Percentiles rank a stretch among this genome's conserved stretches.
These are phyloP conservation scores for Pavlovales sp. DNA, from an alignment of 208 protist species.

Conservation along the genomic window DNA sequence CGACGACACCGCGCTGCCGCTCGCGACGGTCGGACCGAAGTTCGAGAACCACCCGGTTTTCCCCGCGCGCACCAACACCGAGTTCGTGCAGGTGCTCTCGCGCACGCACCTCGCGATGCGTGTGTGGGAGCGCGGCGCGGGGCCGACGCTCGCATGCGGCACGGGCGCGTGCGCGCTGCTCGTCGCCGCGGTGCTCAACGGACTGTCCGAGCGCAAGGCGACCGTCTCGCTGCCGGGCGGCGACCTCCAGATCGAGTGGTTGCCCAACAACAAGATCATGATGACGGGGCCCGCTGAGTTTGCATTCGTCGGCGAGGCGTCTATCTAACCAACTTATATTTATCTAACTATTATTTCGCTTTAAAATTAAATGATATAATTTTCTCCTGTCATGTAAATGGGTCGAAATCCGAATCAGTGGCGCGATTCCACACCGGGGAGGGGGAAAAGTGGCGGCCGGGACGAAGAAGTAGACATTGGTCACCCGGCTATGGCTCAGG, in stretches of 20 bases:
- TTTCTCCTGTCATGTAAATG: no score
- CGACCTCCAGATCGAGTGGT: slow-evolving; percentile 39
- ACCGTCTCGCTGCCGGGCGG: slow-evolving; percentile 31
- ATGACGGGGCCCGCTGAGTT: slow-evolving; percentile 28
- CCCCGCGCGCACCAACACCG: slow-evolving; percentile 29
- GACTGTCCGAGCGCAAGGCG: not conserved
- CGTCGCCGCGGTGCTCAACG: slow-evolving; percentile 32
- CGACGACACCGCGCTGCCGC: not conserved
- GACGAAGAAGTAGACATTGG: no score
- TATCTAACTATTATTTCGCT: no score
- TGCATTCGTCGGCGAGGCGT: slow-evolving; percentile 13
- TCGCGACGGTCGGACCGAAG: not conserved
- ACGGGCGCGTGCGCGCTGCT: slow-evolving; percentile 38
- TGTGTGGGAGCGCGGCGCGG: slow-evolving; percentile 45
- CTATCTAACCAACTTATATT: no score
- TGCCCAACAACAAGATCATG: not conserved
- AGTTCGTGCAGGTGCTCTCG: slow-evolving; percentile 43
- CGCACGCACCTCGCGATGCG: slow-evolving; percentile 26
- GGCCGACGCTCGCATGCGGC: slow-evolving; percentile 45
- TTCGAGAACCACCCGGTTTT: slow-evolving; percentile 35
- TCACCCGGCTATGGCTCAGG: no score
- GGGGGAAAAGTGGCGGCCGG: no score
- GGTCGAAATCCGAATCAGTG: no score
- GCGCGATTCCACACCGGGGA: no score
- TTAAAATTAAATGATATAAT: no score